Conservation (phyloP, 768 basidiomycete species). For the Flagelloscypha sp. region DNA sequence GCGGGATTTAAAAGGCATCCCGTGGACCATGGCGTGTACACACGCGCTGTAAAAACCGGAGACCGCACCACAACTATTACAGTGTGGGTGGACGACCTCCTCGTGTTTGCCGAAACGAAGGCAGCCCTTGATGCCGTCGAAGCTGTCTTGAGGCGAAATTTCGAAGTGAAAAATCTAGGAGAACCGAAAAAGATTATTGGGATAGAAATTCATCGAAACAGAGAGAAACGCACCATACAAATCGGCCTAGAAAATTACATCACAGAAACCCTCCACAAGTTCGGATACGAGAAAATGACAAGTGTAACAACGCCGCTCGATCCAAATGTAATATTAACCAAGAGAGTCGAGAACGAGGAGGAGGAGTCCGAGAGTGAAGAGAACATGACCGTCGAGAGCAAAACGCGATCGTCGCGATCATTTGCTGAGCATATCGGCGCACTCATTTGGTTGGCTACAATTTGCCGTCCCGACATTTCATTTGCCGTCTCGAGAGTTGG, state of each 20-base stretch:
- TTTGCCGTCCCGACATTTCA: slow-evolving; percentile 30
- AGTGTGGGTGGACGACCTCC: slow-evolving; percentile 19
- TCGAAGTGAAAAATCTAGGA: slow-evolving; percentile 15
- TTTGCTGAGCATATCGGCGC: too few relatives aligned
- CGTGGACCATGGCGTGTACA: slow-evolving; percentile 15
- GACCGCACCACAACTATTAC: slow-evolving; percentile 5
- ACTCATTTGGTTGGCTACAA: slow-evolving; percentile 20
- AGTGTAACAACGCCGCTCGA: slow-evolving; percentile 12
- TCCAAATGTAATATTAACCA: slow-evolving; percentile 9
- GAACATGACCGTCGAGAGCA: too few relatives aligned
- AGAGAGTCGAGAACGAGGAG: slow-evolving; percentile 1
- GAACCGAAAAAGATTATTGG: slow-evolving; percentile 17
- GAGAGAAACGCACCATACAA: slow-evolving; percentile 4
- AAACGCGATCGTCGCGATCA: too few relatives aligned
- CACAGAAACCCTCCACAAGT: slow-evolving; percentile 6
- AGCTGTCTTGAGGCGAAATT: slow-evolving; percentile 9
- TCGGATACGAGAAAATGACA: slow-evolving; percentile 11
- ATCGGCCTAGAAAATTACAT: slow-evolving; percentile 13
- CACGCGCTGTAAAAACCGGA: slow-evolving; percentile 5
- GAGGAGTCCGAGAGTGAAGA: too few relatives aligned
- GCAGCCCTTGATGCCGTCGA: background rate
- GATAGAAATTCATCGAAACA: slow-evolving; percentile 14
- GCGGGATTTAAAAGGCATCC: slow-evolving; percentile 21
- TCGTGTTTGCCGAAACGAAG: slow-evolving; percentile 9
- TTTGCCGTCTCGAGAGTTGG: slow-evolving; percentile 24